Evolutionary conservation across 352 stramenopile genomes (phyloP).

Genomic region (Salisapilia sapeloensis): DNA sequence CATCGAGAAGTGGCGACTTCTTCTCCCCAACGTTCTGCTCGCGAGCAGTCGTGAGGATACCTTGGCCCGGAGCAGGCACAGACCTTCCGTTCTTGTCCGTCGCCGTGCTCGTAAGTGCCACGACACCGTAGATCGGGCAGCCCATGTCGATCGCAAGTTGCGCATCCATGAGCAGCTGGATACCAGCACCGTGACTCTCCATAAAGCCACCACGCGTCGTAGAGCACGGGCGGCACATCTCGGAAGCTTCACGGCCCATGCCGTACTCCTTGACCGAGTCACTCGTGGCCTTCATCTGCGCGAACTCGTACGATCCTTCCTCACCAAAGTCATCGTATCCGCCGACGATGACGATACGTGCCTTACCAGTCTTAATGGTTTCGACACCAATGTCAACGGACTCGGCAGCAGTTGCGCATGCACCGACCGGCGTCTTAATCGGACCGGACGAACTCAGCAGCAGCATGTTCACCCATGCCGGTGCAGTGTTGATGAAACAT

Average conservation of each 20-base stretch:
- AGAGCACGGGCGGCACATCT: constrained; percentile 75
- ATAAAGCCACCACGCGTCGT: constrained; percentile 74
- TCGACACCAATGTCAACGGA: constrained; percentile 79
- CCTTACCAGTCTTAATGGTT: constrained; percentile 79
- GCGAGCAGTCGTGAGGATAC: constrained; percentile 72
- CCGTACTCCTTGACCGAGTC: constrained; percentile 63
- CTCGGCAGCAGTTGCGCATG: constrained; percentile 73
- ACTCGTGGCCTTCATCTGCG: constrained; percentile 80
- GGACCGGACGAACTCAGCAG: constrained; percentile 70
- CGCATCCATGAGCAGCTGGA: constrained; percentile 79
- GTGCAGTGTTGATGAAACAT: constrained; percentile 79
- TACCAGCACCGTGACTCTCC: constrained; percentile 77
- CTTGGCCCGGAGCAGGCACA: constrained; percentile 66
- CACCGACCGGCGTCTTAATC: constrained; percentile 80
- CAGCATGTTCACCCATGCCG: constrained; percentile 84
- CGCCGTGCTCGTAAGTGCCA: constrained; percentile 71
- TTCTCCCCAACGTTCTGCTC: constrained; percentile 13
- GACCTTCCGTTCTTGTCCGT: constrained; percentile 81
- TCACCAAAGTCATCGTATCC: constrained; percentile 82
- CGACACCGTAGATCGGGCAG: constrained; percentile 69
- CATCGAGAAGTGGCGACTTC: constrained; percentile 27
- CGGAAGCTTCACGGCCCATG: constrained; percentile 62
- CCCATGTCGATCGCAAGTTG: constrained; percentile 79
- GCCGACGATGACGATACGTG: constrained; percentile 68
- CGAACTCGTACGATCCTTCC: constrained; percentile 74